Percentiles rank a stretch among this genome's conserved stretches.
These are phyloP conservation scores for Cercospora berteroae DNA, from an alignment of 2,329 filamentous ascomycete genomes.

Conservation along the genomic window DNA sequence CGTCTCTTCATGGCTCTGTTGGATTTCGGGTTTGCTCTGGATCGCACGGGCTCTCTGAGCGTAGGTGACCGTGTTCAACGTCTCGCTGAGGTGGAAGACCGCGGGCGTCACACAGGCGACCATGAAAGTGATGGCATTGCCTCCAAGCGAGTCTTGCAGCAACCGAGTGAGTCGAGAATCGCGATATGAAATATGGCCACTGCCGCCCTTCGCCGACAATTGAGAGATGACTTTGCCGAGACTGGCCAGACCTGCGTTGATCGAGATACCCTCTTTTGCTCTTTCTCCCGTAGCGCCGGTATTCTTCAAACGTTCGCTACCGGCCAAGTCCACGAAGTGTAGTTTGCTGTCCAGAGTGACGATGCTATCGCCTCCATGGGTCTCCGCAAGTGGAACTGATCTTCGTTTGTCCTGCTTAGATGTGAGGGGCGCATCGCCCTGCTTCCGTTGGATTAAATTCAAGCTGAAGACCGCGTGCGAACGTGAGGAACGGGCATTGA, in stretches of 20 bases:
- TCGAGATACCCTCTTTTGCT: constrained; percentile 94
- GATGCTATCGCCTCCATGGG: constrained; percentile 63
- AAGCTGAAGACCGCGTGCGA: constrained; percentile 97
- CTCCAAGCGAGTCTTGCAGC: constrained; percentile 92
- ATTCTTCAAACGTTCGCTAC: constrained; percentile 95
- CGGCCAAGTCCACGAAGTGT: constrained; percentile 96
- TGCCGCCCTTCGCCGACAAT: constrained; percentile 81
- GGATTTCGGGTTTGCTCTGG: constrained; percentile 94
- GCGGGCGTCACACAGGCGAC: constrained; percentile 96
- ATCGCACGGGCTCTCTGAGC: constrained; percentile 94
- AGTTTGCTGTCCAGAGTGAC: constrained; percentile 96
- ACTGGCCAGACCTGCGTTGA: constrained; percentile 92
- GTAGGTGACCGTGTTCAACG: constrained; percentile 93
- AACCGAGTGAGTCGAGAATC: constrained; percentile 96
- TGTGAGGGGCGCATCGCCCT: constrained; percentile 49
- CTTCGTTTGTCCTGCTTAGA: constrained; percentile 74
- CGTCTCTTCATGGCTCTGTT: constrained; percentile 80
- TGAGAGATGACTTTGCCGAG: constrained; percentile 98
- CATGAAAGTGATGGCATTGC: constrained; percentile 99
- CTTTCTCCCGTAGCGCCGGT: constrained; percentile 92
- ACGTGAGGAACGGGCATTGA: constrained; percentile 95
- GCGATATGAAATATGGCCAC: constrained; percentile 92
- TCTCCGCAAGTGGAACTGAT: constrained; percentile 79
- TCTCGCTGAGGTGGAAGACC: constrained; percentile 96
- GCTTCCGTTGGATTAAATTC: constrained; percentile 84